These are phyloP conservation scores for Coemansia sp. DNA, from an alignment of 192 early-diverging fungal species.

Conservation along the genomic window DNA sequence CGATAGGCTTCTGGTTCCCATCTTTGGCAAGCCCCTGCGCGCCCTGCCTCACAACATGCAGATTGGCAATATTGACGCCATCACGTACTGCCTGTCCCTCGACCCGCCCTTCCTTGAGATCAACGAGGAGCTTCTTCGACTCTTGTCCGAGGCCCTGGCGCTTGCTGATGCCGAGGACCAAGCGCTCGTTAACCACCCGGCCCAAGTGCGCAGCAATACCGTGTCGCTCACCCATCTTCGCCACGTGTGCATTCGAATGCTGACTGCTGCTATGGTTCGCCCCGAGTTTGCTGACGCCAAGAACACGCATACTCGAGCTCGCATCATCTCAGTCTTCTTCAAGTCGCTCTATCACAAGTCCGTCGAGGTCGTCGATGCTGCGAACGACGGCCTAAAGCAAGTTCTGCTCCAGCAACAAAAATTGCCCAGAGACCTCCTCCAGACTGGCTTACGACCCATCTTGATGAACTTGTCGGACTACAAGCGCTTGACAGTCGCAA, in stretches of 20 bases:
- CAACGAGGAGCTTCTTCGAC: conserved; percentile 87
- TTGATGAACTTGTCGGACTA: conserved; percentile 94
- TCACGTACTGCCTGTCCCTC: conserved; percentile 92
- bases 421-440: conserved; percentile 92
- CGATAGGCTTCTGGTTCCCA: conserved; percentile 86
- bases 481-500: conserved; percentile 90
- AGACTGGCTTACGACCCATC: conserved; percentile 95
- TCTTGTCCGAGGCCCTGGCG: conserved; percentile 90
- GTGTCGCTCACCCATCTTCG: conserved; percentile 85
- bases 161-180: conserved; percentile 98
- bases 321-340: conserved; percentile 98
- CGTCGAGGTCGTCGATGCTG: conserved; percentile 92
- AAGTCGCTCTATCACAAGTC: conserved; percentile 97
- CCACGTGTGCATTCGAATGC: conserved; percentile 95
- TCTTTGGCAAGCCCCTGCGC: conserved; percentile 96
- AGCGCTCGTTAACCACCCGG: conserved; percentile 80
- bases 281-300: conserved; percentile 76
- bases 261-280: conserved; percentile 92
- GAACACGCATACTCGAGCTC: conserved; percentile 77
- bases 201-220: conserved; percentile 79
- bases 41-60: conserved; percentile 96
- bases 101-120: conserved; percentile 87
- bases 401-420: conserved; percentile 64
- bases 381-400: conserved; percentile 90
- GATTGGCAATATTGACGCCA: conserved; percentile 98